Conservation (phyloP, 441 rosid genomes). For the Flueggea neowawraea region DNA sequence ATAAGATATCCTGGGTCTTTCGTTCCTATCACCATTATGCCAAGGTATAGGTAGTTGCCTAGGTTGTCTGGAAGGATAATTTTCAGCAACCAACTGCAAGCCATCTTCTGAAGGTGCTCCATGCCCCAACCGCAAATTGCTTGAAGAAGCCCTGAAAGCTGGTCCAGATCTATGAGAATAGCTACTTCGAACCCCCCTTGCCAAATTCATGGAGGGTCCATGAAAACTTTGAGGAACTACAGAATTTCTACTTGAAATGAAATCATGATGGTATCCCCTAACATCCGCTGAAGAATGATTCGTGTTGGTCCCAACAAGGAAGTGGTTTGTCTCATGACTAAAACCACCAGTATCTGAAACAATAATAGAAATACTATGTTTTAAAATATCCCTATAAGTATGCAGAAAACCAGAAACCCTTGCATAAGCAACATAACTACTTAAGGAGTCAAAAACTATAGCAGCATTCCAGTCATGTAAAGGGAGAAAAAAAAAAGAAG, state of each 20-base stretch:
- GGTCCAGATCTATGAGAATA: constrained; percentile 65
- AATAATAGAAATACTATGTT: background rate
- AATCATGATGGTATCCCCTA: constrained; percentile 50
- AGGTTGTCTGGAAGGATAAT: constrained; percentile 54
- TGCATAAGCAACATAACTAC: constrained; percentile 26
- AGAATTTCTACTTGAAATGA: constrained; percentile 43
- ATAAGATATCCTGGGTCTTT: constrained; percentile 62
- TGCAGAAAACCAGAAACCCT: constrained; percentile 47
- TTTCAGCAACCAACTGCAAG: constrained; percentile 48
- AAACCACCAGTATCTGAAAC: constrained; percentile 56
- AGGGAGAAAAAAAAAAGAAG: constrained; percentile 13
- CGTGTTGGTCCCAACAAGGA: constrained; percentile 35
- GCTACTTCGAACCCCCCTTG: constrained; percentile 46
- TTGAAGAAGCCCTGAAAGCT: constrained; percentile 65
- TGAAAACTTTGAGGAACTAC: constrained; percentile 42
- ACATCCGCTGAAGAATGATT: constrained; percentile 36
- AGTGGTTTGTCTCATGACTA: constrained; percentile 44
- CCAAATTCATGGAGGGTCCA: constrained; percentile 46
- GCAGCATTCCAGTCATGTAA: constrained; percentile 24
- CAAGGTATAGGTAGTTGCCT: constrained; percentile 52
- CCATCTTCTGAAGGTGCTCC: constrained; percentile 53
- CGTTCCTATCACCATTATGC: constrained; percentile 57
- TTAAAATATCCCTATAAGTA: constrained; percentile 8
- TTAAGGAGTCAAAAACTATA: background rate
- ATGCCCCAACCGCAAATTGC: constrained; percentile 47